Evolutionary conservation across 345 rosid genomes (phyloP), one percentile per base, ranked within the genome.

Genomic region (Aquilaria yunnanensis): DNA sequence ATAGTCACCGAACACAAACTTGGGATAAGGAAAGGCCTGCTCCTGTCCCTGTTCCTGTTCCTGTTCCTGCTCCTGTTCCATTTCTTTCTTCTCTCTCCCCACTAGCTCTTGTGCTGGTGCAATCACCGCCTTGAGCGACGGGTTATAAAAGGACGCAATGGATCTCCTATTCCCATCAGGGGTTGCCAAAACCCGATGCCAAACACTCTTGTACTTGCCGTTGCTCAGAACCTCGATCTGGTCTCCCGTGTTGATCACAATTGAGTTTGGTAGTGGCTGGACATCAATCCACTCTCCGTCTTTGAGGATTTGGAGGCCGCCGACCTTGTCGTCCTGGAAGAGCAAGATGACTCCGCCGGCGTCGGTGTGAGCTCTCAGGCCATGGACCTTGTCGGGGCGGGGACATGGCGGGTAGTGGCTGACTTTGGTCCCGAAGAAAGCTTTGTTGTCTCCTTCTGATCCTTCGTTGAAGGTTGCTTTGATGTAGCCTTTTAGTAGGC

Each of bases 321-420:
- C 84, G 0, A 87, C 87, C 59, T 70, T 55, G 56, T 93, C 98
- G 47, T 90, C 98, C 67, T 90, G 98, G 75, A 83, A 86, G 67
- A 93, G 74, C 54, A 93, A 63, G 74, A 93, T 85, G n/a, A 93
- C 82, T 0, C 96, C 97, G 2, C 98, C 98, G 0, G 98, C 98
- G 64, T 93, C 97, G 1, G 98, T 93, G 80, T 93, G 97, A 51
- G 96, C 83, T 53, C 98, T 67, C 32, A 93, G 96, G 29, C 97
- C 98, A 32, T 58, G 70, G 34, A 85, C 83, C 0, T 67, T 81
- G 72, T 90, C 86, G 0, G 96, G 96, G 45, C 72, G 79, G 41
- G 97, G 95, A 67, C 97, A 93, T 12, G 98, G 95, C 9, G 98
- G 98, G 69, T 93, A 93, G 74, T 93, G 97, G 70, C 94, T 84